Evolutionary conservation across 306 rosid species (phyloP).

Genomic region (Biancaea sappan): DNA sequence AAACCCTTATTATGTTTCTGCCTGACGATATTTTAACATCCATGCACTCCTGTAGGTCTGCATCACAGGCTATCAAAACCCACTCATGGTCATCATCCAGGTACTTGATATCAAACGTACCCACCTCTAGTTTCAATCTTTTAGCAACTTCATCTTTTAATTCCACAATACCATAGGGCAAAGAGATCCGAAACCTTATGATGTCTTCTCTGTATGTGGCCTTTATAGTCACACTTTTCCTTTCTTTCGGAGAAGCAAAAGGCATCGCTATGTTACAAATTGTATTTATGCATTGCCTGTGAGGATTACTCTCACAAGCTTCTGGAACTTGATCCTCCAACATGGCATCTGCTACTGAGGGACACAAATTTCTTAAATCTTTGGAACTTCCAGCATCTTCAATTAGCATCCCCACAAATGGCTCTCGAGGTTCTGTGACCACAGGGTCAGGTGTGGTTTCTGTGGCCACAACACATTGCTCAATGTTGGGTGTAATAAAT

Average conservation of each 20-base stretch:
- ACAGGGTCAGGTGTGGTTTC: conserved; percentile 41
- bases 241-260: conserved; percentile 44
- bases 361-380: conserved; percentile 80
- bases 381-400: conserved; percentile 81
- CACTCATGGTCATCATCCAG: conserved; percentile 84
- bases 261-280: conserved; percentile 34
- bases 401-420: conserved; percentile 61
- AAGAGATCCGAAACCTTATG: conserved; percentile 66
- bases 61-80: conserved; percentile 85
- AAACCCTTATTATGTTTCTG: conserved; percentile 68
- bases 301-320: conserved; percentile 52
- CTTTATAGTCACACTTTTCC: conserved; percentile 65
- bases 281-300: conserved; percentile 46
- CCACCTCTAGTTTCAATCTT: conserved; percentile 69
- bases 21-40: conserved; percentile 62
- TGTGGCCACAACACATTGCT: conserved; percentile 39
- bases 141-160: conserved; percentile 73
- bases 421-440: conserved; percentile 58
- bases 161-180: conserved; percentile 52
- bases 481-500: conserved; percentile 42
- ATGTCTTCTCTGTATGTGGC: conserved; percentile 78
- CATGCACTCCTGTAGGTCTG: conserved; percentile 80
- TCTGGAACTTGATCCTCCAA: conserved; percentile 68
- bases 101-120: conserved; percentile 80
- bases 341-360: conserved; percentile 58